phyloP scores from a whole-genome alignment of 2,329 filamentous ascomycete species.

The Phialocephala subalpina region DNA sequence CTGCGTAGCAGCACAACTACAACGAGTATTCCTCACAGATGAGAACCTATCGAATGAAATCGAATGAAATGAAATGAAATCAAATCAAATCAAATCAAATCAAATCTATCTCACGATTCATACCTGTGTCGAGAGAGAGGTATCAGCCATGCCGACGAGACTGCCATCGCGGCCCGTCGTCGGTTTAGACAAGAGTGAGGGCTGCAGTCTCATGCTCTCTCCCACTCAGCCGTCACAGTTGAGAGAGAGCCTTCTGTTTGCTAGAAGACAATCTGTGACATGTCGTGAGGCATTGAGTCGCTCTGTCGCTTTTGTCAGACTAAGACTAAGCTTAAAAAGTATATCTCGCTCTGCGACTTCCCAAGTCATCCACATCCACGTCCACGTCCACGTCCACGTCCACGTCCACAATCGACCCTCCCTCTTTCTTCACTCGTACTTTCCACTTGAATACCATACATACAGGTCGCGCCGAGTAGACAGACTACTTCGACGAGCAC shows the following conservation, averaged over 20 bases:
- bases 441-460: no score
- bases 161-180: neutral
- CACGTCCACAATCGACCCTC: neutral
- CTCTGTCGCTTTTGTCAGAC: neutral
- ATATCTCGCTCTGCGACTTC: neutral
- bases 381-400: neutral
- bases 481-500: no score
- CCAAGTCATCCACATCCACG: no score
- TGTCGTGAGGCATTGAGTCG: neutral
- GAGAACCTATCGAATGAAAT: no score
- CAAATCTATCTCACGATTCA: no score
- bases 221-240: neutral
- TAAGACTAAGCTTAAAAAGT: neutral
- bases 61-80: no score
- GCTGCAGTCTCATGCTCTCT: neutral
- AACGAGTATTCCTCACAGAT: no score
- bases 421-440: no score
- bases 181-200: neutral
- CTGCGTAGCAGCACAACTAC: no score
- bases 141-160: neutral
- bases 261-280: constrained; percentile 3
- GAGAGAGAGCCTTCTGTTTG: neutral
- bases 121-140: neutral
- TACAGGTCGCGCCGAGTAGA: no score
- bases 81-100: no score